Conservation (phyloP, 2,329 filamentous ascomycete genomes). For the Rutstroemia sydowiana region DNA sequence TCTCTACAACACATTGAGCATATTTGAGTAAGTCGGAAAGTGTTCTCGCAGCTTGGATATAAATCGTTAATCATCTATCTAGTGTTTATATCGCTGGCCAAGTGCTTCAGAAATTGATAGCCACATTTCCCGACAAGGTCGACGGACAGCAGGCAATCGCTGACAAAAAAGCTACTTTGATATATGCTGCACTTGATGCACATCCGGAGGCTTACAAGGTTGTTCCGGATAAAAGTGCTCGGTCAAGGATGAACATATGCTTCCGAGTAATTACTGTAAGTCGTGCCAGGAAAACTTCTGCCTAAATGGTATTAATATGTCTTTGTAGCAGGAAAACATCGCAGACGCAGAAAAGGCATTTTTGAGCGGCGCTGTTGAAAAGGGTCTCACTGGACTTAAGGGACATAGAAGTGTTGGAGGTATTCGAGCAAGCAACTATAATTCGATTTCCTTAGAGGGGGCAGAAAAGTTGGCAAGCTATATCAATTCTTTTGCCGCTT, state of each 20-base stretch:
- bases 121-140: slow-evolving; percentile 59
- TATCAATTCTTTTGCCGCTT: slow-evolving; percentile 44
- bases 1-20: slow-evolving; percentile 90
- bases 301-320: neutral
- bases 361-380: slow-evolving; percentile 52
- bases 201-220: slow-evolving; percentile 63
- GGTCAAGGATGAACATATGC: slow-evolving; percentile 93
- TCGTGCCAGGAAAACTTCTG: neutral
- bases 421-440: slow-evolving; percentile 84
- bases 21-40: slow-evolving; percentile 60
- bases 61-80: slow-evolving; percentile 5
- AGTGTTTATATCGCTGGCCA: slow-evolving; percentile 85
- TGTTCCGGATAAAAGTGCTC: slow-evolving; percentile 65
- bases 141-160: slow-evolving; percentile 69
- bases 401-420: slow-evolving; percentile 83
- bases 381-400: slow-evolving; percentile 73
- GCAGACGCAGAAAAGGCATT: slow-evolving; percentile 73
- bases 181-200: slow-evolving; percentile 73
- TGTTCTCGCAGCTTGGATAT: neutral
- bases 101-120: slow-evolving; percentile 71
- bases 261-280: slow-evolving; percentile 59
- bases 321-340: slow-evolving; percentile 39
- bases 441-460: slow-evolving; percentile 64
- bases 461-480: slow-evolving; percentile 62
- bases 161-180: slow-evolving; percentile 63